Percentiles rank a stretch among this genome's conserved stretches.
These are phyloP conservation scores for Orbilia ellipsospora DNA, from an alignment of 2,329 filamentous ascomycete species.

Conservation along the genomic window DNA sequence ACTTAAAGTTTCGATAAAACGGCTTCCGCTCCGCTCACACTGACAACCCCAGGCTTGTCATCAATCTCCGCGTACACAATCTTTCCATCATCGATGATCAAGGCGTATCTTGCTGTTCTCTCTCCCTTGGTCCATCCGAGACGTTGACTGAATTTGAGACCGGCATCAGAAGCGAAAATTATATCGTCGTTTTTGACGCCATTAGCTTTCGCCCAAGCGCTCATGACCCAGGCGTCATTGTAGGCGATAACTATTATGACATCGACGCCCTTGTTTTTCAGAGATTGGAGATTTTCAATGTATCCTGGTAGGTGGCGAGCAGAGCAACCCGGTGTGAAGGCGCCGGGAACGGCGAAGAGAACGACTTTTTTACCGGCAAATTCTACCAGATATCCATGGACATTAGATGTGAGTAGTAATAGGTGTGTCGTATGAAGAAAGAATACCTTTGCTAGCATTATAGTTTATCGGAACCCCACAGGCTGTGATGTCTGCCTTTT, in stretches of 20 bases:
- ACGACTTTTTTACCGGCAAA: conserved; percentile 78
- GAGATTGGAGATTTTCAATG: conserved; percentile 75
- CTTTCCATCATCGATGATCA: conserved; percentile 85
- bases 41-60: conserved; percentile 62
- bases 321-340: conserved; percentile 89
- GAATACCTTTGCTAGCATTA: conserved; percentile 74
- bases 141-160: conserved; percentile 77
- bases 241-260: conserved; percentile 81
- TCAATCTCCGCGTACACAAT: conserved; percentile 83
- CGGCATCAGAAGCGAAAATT: conserved; percentile 78
- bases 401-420: not conserved
- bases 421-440: not conserved
- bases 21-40: conserved; percentile 44
- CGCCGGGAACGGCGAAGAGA: conserved; percentile 75
- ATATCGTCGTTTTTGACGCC: conserved; percentile 77
- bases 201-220: conserved; percentile 90
- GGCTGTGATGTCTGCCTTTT: conserved; percentile 74
- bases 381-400: conserved; percentile 61
- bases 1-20: conserved; percentile 43
- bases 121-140: conserved; percentile 81
- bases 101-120: conserved; percentile 80
- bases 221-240: conserved; percentile 90
- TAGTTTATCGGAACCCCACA: conserved; percentile 83
- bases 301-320: conserved; percentile 83
- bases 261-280: conserved; percentile 85